Conservation (phyloP, 768 basidiomycete species). For the Cantharellus anzutake region DNA sequence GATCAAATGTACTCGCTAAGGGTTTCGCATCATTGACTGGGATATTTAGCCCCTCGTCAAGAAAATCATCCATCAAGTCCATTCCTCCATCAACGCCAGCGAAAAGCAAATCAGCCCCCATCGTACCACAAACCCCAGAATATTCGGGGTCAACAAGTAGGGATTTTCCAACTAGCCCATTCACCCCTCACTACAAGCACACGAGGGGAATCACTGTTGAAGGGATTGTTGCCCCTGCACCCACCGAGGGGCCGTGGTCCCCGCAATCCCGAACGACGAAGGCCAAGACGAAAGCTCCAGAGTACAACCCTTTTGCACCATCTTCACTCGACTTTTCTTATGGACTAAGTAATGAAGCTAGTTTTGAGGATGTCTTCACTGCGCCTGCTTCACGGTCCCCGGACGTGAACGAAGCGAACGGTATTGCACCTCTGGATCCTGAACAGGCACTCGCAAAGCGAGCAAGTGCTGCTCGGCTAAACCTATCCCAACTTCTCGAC, state of each 20-base stretch:
- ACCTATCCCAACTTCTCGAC: slow-evolving; percentile 70
- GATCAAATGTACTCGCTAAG: slow-evolving; percentile 21
- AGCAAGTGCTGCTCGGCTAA: slow-evolving; percentile 29
- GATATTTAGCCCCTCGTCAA: slow-evolving; percentile 2
- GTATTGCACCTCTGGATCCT: not conserved
- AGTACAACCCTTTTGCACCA: not conserved
- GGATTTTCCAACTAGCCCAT: slow-evolving; percentile 39
- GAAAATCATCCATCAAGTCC: not conserved
- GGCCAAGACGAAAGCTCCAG: slow-evolving; percentile 25
- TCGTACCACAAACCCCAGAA: not conserved
- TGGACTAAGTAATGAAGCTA: too few relatives aligned
- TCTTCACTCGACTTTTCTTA: slow-evolving; percentile 16
- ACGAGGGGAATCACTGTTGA: slow-evolving; percentile 55
- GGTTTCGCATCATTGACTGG: slow-evolving; percentile 9
- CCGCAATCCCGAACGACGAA: slow-evolving; percentile 20
- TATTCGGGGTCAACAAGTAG: slow-evolving; percentile 15
- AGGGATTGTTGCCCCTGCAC: slow-evolving; percentile 42
- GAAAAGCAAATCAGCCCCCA: not conserved
- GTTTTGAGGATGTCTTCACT: slow-evolving; percentile 53
- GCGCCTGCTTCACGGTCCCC: not conserved
- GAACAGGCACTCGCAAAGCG: not conserved
- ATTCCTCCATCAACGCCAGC: slow-evolving; percentile 3
- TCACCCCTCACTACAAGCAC: slow-evolving; percentile 66
- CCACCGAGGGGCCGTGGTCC: slow-evolving; percentile 45
- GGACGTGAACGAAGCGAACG: too few relatives aligned